Percentiles rank a stretch among this genome's conserved stretches.
Conservation (phyloP, 2,329 filamentous ascomycete species). For the Trichoderma oligosporum region DNA sequence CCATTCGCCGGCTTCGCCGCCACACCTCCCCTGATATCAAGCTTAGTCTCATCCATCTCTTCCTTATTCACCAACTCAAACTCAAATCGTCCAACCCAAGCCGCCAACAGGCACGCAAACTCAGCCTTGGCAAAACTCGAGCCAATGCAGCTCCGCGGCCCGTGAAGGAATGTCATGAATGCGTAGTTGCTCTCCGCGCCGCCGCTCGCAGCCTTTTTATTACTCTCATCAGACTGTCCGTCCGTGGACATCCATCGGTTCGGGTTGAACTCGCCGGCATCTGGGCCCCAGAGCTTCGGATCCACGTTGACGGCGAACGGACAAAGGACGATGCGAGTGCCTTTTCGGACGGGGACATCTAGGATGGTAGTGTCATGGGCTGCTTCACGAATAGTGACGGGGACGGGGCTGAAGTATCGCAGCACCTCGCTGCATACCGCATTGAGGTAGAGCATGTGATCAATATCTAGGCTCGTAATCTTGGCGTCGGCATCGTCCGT, state of each 20-base stretch:
- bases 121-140: conserved; percentile 76
- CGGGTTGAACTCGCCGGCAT: conserved; percentile 72
- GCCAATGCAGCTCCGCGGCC: conserved; percentile 82
- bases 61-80: conserved; percentile 55
- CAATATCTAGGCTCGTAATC: conserved; percentile 52
- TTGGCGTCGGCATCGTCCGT: conserved; percentile 34
- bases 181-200: conserved; percentile 73
- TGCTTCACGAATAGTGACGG: conserved; percentile 65
- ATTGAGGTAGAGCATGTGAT: conserved; percentile 73
- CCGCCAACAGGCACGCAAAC: conserved; percentile 77
- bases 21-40: conserved; percentile 65
- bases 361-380: conserved; percentile 61
- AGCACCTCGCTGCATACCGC: conserved; percentile 76
- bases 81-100: conserved; percentile 71
- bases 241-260: conserved; percentile 64
- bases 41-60: conserved; percentile 61
- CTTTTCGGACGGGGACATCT: conserved; percentile 63
- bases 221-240: conserved; percentile 27
- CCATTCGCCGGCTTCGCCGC: conserved; percentile 71
- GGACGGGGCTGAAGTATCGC: conserved; percentile 68
- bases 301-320: conserved; percentile 68
- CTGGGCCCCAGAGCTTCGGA: conserved; percentile 67
- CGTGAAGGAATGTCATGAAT: conserved; percentile 79
- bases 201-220: conserved; percentile 54
- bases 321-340: conserved; percentile 63